Base-by-base conservation (phyloP, 2,329 filamentous ascomycete species). In the Diaporthe sp. region DNA sequence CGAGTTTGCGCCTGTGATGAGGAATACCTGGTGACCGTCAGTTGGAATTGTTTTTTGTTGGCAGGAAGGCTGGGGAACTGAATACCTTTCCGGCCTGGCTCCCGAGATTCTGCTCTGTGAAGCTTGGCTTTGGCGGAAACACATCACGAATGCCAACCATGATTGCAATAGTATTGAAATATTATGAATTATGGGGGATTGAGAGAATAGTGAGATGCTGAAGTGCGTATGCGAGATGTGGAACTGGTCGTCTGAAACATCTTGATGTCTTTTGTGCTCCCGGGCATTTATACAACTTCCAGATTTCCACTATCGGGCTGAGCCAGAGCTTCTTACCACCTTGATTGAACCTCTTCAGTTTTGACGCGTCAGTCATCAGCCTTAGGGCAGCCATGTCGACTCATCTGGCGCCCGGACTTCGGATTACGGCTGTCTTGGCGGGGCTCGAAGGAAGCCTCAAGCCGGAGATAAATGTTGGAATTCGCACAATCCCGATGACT, bases 1-100 rank as follows among this genome's bases (percentile, higher is more conserved):
- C 17, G 76, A 58, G 37, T 55, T 65, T 22, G 49, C 70, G 25
- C 76, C 76, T 13, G 88, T 90, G 10, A 90, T 84, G 68, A 90
- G 85, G 55, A 76, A 78, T 19, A 70, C 65, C 65, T 70, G 46
- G 6, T 22, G 2, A 17, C 25, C 5, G 31, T 70, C 1, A 70
- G 65, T 34, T 42, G 15, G 8, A 17, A 17, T 53, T 5, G 4
- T 28, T 53, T 17, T 17, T 42, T n/a, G n/a, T 15, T 55, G 28
- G 28, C 2, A n/a, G 17, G 31, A 12, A 39, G n/a, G 5, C 3
- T 12, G 12, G 15, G 34, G 1, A 8, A 7, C 31, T 1, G 2
- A 3, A 2, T 55, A 70, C 65, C 65, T 31, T 70, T 1, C 65
- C 49, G 34, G 49, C 65, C 49, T 70, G 46, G 34, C n/a, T 55